A percentile compares a stretch with the other conserved stretches of the same genome.
These are phyloP conservation scores for Theobroma cacao DNA, from an alignment of 345 rosid genomes.

Conservation along the genomic window DNA sequence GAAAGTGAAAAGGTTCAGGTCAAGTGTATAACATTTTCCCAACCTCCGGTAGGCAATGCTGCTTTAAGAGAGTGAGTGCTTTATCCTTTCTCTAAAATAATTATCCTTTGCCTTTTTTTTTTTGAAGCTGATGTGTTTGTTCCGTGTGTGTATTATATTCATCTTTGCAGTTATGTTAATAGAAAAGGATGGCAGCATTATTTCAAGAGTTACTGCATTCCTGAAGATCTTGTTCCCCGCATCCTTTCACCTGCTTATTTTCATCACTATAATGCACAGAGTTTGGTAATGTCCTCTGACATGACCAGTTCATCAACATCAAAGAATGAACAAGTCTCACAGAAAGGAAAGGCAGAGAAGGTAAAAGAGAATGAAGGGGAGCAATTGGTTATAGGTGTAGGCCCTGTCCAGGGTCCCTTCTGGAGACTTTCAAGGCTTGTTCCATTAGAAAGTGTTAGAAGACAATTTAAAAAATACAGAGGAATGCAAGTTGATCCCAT, in stretches of 20 bases:
- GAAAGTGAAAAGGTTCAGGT: conserved; percentile 66
- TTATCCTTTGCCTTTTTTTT: conserved; percentile 4
- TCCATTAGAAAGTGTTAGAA: conserved; percentile 71
- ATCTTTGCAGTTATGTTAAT: conserved; percentile 62
- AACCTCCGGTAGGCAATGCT: conserved; percentile 96
- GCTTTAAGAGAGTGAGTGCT: conserved; percentile 86
- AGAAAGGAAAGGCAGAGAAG: conserved; percentile 46
- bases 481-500: conserved; percentile 47
- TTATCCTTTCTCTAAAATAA: neutral
- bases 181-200: conserved; percentile 89
- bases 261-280: conserved; percentile 82
- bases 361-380: conserved; percentile 51
- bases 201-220: conserved; percentile 95
- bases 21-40: conserved; percentile 94
- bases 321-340: conserved; percentile 34
- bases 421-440: conserved; percentile 96
- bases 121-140: conserved; percentile 1
- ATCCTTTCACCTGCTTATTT: conserved; percentile 95
- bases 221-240: conserved; percentile 95
- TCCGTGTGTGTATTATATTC: neutral
- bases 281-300: conserved; percentile 44
- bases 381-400: conserved; percentile 86
- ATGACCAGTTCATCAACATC: conserved; percentile 26
- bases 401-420: conserved; percentile 88
- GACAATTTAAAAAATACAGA: conserved; percentile 55